Evolutionary conservation across 2,329 filamentous ascomycete species (phyloP).

Genomic region (Parasarocladium wereldwijsianum): DNA sequence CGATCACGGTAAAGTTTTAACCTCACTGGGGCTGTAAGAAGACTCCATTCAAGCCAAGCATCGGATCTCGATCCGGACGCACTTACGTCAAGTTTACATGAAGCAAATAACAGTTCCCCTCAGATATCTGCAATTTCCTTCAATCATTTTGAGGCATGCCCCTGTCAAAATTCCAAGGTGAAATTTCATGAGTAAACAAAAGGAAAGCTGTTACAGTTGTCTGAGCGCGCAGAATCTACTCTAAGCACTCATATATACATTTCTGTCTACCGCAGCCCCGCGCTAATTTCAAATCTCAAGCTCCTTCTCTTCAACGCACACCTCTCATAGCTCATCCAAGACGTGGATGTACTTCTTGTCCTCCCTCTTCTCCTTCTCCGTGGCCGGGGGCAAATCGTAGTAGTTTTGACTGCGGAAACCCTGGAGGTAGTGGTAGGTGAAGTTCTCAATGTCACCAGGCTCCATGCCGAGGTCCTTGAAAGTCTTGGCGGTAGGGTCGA

Average conservation of each 20-base stretch:
- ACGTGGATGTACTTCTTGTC: slow-evolving; percentile 97
- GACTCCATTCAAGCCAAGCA: too few species aligned
- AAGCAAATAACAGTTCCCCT: too few species aligned
- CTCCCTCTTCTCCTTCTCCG: slow-evolving; percentile 85
- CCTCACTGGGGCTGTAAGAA: too few species aligned
- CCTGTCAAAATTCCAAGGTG: too few species aligned
- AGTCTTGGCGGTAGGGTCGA: slow-evolving; percentile 85
- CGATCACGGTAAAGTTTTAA: too few species aligned
- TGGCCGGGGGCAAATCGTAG: slow-evolving; percentile 89
- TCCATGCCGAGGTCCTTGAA: slow-evolving; percentile 88
- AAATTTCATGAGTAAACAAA: too few species aligned
- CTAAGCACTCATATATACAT: slow-evolving; percentile 18
- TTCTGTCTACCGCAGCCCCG: slow-evolving; percentile 5
- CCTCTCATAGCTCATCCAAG: slow-evolving; percentile 62
- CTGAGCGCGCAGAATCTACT: slow-evolving; percentile 13
- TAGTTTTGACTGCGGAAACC: slow-evolving; percentile 75
- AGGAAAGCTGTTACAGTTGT: slow-evolving; percentile 16
- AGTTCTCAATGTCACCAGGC: slow-evolving; percentile 69
- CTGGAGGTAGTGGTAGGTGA: slow-evolving; percentile 92
- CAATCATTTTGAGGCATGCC: too few species aligned
- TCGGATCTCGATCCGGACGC: too few species aligned
- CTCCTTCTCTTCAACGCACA: slow-evolving; percentile 8
- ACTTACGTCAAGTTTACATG: too few species aligned
- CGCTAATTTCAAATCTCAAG: slow-evolving; percentile 3
- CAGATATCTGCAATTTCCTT: too few species aligned